These are phyloP conservation scores for Tylopilus balloui DNA, from an alignment of 768 basidiomycete species.

Conservation along the genomic window DNA sequence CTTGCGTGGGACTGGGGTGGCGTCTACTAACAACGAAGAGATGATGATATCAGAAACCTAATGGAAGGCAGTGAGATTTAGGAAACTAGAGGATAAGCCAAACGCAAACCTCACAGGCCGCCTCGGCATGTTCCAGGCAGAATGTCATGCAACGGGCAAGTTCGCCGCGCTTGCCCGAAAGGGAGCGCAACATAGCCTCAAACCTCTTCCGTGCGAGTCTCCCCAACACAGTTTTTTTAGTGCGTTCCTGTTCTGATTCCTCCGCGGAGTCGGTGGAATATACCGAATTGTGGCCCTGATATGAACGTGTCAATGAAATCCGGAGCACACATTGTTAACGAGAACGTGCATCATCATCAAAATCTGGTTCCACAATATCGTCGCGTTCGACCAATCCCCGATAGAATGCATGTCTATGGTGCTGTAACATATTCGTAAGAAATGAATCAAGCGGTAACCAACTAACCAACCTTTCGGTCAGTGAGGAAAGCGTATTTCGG, in stretches of 20 bases:
- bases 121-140: constrained; percentile 93
- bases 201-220: constrained; percentile 78
- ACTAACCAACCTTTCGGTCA: constrained; percentile 43
- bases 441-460: background rate
- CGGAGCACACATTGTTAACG: background rate
- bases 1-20: constrained; percentile 97
- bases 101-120: constrained; percentile 75
- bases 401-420: constrained; percentile 68
- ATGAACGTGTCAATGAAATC: constrained; percentile 8
- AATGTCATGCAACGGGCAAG: constrained; percentile 97
- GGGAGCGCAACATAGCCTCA: constrained; percentile 82
- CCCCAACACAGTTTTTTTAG: constrained; percentile 72
- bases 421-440: constrained; percentile 37
- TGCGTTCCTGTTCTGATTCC: constrained; percentile 84
- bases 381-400: constrained; percentile 61
- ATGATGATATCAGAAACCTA: constrained; percentile 91
- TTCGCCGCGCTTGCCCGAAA: constrained; percentile 84
- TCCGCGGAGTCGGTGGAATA: constrained; percentile 94
- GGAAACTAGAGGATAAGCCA: background rate
- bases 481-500: constrained; percentile 79
- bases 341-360: constrained; percentile 68
- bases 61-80: constrained; percentile 1
- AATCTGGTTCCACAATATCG: constrained; percentile 56
- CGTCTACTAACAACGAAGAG: constrained; percentile 79
- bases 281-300: constrained; percentile 78